Evolutionary conservation across 2,329 filamentous ascomycete genomes (phyloP).

Genomic region (Colletotrichum tofieldiae): DNA sequence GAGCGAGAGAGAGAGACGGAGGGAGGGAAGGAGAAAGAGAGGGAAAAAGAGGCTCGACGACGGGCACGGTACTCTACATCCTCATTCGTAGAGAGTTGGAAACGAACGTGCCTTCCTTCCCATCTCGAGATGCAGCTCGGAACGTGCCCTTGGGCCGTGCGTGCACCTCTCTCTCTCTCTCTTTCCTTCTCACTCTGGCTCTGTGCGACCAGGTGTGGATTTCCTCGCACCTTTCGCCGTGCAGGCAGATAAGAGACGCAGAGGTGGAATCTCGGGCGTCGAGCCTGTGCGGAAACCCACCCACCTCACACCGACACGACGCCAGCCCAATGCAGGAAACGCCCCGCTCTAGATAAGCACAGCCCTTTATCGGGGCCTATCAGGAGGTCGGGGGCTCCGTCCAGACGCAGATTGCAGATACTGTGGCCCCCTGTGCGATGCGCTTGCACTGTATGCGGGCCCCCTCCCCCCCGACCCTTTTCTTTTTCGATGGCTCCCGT

Average conservation of each 20-base stretch:
- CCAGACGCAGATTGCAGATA: background rate
- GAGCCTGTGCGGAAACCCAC: conserved; percentile 33
- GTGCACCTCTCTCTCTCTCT: background rate
- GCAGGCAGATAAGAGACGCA: background rate
- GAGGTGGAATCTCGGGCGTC: background rate
- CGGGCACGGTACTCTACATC: background rate
- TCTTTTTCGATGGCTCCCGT: conserved; percentile 3
- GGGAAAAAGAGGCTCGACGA: no score
- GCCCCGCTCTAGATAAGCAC: background rate
- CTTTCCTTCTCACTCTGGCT: background rate
- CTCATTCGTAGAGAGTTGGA: background rate
- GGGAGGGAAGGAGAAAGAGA: background rate
- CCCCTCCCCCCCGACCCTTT: conserved; percentile 6
- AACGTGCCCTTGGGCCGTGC: conserved; percentile 1
- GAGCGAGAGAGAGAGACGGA: background rate
- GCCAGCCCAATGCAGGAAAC: background rate
- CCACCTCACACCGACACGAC: conserved; percentile 23
- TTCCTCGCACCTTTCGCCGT: background rate
- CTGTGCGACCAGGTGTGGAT: conserved; percentile 33
- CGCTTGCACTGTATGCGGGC: background rate
- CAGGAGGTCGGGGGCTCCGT: background rate
- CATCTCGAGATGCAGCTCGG: background rate
- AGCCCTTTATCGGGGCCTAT: conserved; percentile 23
- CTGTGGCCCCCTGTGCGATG: background rate
- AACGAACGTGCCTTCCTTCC: conserved; percentile 7